Evolutionary conservation across 1,284 basidiomycete genomes (phyloP).

Genomic region (Ganoderma multipileum): DNA sequence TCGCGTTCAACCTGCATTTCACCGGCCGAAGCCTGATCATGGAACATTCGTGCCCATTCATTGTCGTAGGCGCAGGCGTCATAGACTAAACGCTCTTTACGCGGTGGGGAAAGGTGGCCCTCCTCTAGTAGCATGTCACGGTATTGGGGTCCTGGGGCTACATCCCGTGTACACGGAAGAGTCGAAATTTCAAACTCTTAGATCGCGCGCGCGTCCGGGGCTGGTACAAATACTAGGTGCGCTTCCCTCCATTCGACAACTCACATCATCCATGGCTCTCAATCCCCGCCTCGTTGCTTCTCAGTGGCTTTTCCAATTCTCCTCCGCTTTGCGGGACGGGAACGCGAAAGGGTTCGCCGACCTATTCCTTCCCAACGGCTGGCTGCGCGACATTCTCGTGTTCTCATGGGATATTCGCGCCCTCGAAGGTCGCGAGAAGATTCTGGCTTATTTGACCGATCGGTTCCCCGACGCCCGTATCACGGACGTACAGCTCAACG

Average conservation of each 20-base stretch:
- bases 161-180: neutral
- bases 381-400: slow-evolving; percentile 65
- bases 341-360: slow-evolving; percentile 43
- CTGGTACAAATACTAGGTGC: neutral
- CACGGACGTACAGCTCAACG: slow-evolving; percentile 40
- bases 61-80: neutral
- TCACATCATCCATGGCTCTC: slow-evolving; percentile 10
- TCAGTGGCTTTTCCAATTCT: slow-evolving; percentile 55
- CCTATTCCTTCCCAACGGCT: slow-evolving; percentile 52
- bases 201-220: neutral
- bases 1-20: neutral
- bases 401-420: slow-evolving; percentile 71
- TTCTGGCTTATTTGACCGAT: slow-evolving; percentile 51
- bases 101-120: neutral
- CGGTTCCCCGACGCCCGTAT: slow-evolving; percentile 35
- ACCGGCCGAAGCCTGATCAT: neutral
- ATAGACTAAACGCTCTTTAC: neutral
- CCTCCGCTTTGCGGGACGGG: slow-evolving; percentile 40
- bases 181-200: neutral
- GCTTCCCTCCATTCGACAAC: neutral
- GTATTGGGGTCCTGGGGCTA: neutral
- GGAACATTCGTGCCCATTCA: neutral
- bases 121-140: neutral
- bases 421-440: slow-evolving; percentile 49
- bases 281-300: slow-evolving; percentile 39